Percentiles rank a stretch among this genome's conserved stretches.
These are phyloP conservation scores for Fusarium cicatricum DNA, from an alignment of 2,329 filamentous ascomycete species.

Conservation along the genomic window DNA sequence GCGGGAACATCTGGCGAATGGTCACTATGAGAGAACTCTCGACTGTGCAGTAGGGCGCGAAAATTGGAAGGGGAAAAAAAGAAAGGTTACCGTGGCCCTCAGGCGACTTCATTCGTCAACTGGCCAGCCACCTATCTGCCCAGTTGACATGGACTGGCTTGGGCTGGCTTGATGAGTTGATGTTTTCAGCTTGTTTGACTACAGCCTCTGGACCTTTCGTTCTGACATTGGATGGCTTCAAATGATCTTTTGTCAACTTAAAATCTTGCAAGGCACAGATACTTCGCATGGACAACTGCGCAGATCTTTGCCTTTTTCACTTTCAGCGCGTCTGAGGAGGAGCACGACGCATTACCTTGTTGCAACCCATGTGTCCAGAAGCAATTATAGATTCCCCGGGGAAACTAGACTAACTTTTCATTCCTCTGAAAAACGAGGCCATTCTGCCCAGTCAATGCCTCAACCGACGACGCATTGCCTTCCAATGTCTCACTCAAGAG, in stretches of 20 bases:
- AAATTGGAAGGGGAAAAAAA: conserved; percentile 15
- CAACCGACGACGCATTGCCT: conserved; percentile 8
- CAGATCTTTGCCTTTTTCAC: conserved; percentile 18
- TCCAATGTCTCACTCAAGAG: conserved; percentile 24
- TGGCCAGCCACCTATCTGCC: too few species aligned
- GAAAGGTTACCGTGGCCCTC: conserved; percentile 14
- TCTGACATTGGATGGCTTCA: conserved; percentile 7
- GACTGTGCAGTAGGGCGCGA: background rate
- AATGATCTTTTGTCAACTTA: background rate
- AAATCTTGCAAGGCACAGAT: background rate
- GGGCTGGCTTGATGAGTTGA: too few species aligned
- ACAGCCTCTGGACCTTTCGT: background rate
- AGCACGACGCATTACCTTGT: conserved; percentile 18
- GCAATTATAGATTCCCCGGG: conserved; percentile 45
- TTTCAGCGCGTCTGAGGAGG: background rate
- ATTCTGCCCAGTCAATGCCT: conserved; percentile 17
- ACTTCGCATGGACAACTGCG: background rate
- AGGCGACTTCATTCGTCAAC: conserved; percentile 10
- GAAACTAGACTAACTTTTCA: conserved; percentile 41
- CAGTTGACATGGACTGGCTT: too few species aligned
- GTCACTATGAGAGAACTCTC: background rate
- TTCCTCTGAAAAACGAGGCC: conserved; percentile 11
- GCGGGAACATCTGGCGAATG: background rate
- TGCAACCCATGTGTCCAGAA: conserved; percentile 32
- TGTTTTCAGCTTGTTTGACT: too few species aligned